A percentile compares a stretch with the other conserved stretches of the same genome.
Conservation (phyloP, 169 alveolate genomes). For the Sarcocystis neurona region DNA sequence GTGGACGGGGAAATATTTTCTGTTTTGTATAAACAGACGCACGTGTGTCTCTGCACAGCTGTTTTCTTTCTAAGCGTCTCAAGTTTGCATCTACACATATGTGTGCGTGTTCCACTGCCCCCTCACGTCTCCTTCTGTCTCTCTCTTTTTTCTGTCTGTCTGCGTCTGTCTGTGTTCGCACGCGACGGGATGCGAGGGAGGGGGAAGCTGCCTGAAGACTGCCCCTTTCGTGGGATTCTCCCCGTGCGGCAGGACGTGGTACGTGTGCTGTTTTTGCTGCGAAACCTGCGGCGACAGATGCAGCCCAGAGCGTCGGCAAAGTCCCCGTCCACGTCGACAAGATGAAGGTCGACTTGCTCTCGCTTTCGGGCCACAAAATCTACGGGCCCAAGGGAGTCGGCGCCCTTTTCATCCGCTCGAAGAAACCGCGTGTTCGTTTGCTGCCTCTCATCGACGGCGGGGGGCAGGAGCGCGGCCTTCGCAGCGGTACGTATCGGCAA, state of each 20-base stretch:
- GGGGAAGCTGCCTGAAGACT: no score
- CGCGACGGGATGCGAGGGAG: no score
- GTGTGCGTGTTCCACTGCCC: no score
- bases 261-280: not conserved
- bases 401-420: constrained; percentile 93
- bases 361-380: constrained; percentile 96
- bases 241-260: not conserved
- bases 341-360: constrained; percentile 89
- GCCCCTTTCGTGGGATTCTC: not conserved
- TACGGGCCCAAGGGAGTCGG: constrained; percentile 99
- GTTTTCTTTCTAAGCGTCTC: no score
- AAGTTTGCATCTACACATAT: no score
- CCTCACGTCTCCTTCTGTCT: no score
- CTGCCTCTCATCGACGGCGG: constrained; percentile 97
- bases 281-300: no score
- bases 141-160: no score
- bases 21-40: not conserved
- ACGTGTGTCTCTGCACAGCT: no score
- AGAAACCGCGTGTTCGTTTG: constrained; percentile 94
- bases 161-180: no score
- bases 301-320: constrained; percentile 81
- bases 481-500: constrained; percentile 87
- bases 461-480: constrained; percentile 97
- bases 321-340: constrained; percentile 92
- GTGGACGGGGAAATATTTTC: not conserved